Base-by-base conservation (phyloP, 306 rosid species). In the Dalbergia cochinchinensis region DNA sequence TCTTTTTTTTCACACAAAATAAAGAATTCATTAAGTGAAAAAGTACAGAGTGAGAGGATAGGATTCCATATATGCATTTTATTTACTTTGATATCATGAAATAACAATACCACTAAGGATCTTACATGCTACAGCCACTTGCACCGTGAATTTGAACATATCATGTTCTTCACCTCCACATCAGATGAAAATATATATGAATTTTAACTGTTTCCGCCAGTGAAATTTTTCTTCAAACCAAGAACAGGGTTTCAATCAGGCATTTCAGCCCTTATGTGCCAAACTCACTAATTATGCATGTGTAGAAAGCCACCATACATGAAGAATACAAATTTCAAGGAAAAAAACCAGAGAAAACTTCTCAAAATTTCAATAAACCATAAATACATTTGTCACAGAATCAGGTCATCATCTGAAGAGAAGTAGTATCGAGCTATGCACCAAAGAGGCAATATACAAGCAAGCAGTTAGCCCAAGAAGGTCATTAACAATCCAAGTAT, bases 61-160 rank as follows among this genome's bases (percentile, higher is more conserved):
- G 51, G 26, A 55, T 62, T 76, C 62, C 16, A 5, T 34, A 39
- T 47, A 55, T 34, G 71, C 51, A 54, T 64, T 69, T 69, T 62
- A 51, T 71, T 48, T 67, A 65, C 73, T 54, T 68, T 65, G 69
- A 74, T 62, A 79, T 33, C 26, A 74, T 62, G 19, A 74, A 78
- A 65, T 66, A 31, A 83, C 14, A 60, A 16, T 55, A 47, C 58
- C 54, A 73, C 61, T 65, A 26, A 69, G 50, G 67, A 39, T 60
- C 76, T 78, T 65, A 71, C 57, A 77, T 45, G 53, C 48, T 35
- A 69, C 66, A 65, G 70, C 34, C 53, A 34, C 71, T 61, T 15
- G 54, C 69, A 33, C 13, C 71, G 45, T 34, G 70, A 71, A 83
- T 65, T 65, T 34, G 22, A 20, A 20, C 22, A 20, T 20, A 20